Base-by-base conservation (phyloP, 176 grass and related monocot genomes). In the Zizania latifolia region DNA sequence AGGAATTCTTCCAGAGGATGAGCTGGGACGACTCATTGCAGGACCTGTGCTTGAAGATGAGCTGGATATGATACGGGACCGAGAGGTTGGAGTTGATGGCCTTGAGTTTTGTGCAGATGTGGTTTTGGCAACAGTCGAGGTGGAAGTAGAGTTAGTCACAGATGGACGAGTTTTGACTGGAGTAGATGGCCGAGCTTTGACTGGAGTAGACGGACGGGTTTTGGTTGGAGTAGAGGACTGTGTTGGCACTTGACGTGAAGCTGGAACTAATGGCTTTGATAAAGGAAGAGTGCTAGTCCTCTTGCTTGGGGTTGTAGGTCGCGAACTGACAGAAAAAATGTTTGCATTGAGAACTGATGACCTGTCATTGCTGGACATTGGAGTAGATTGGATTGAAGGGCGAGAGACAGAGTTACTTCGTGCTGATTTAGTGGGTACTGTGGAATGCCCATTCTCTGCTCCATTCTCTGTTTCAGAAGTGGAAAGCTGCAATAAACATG, bases 221-320 rank as follows among this genome's bases (percentile, higher is more conserved):
- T 89, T 96, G 53, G 82, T 56, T 10, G 92, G 96, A 65, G 96
- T 92, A 36, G 89, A 86, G 70, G 95, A 80, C 19, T 92, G 89
- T 29, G 81, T 50, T 71, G 70, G 74, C 56, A 85, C 70, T 68
- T 85, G 70, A 82, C 73, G 85, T 75, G 82, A 75, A 40, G 65
- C 72, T 65, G 74, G 82, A 81, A 65, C 70, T 45, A 85, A 79
- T 80, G 87, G 68, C 70, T 79, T 98, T 72, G 83, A 70, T 65
- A 60, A 48, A 17, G 82, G 66, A 78, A 85, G 58, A 68, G 89
- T 80, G 67, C 78, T 73, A 40, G 75, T 65, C 21, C 72, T 74
- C 59, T 84, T 94, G 80, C 68, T 82, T 8, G 91, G 91, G 33
- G 89, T 95, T 80, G 92, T 86, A 77, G 96, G 77, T 53, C 87